phyloP scores from a whole-genome alignment of 108 stramenopile genomes.

The Fistulifera pelliculosa region DNA sequence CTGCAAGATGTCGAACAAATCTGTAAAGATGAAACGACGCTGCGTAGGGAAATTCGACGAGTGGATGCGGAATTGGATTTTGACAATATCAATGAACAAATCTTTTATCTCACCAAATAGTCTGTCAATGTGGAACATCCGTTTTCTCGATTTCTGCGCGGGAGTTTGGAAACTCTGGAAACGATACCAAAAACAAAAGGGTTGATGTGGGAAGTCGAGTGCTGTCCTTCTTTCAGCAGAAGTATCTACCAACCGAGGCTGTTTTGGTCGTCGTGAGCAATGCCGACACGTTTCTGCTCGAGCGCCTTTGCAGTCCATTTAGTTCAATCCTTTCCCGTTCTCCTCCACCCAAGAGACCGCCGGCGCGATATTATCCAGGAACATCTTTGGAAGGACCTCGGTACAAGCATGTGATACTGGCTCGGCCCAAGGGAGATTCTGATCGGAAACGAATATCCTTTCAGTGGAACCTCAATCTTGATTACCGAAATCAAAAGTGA shows the following conservation, averaged over 20 bases:
- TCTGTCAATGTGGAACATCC: slow-evolving; percentile 61
- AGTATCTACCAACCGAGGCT: slow-evolving; percentile 47
- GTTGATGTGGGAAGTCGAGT: slow-evolving; percentile 41
- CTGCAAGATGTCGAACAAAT: slow-evolving; percentile 26
- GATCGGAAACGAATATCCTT: slow-evolving; percentile 47
- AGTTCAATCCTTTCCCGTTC: slow-evolving; percentile 30
- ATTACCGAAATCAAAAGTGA: slow-evolving; percentile 33
- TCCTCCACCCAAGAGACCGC: slow-evolving; percentile 3
- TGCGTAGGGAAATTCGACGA: slow-evolving; percentile 53
- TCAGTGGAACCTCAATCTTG: slow-evolving; percentile 49
- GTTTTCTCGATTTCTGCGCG: slow-evolving; percentile 44
- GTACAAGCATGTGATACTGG: slow-evolving; percentile 7
- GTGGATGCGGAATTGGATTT: slow-evolving; percentile 62
- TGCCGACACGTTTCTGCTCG: slow-evolving; percentile 33
- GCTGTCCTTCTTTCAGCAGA: slow-evolving; percentile 41
- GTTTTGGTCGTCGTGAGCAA: slow-evolving; percentile 58
- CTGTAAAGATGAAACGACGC: slow-evolving; percentile 20
- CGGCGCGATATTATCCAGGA: slow-evolving; percentile 7
- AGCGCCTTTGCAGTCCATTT: slow-evolving; percentile 57
- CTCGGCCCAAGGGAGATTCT: slow-evolving; percentile 11
- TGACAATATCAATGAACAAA: slow-evolving; percentile 26
- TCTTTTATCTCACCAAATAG: slow-evolving; percentile 49
- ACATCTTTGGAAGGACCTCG: slow-evolving; percentile 5
- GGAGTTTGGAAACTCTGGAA: slow-evolving; percentile 51
- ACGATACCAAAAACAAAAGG: slow-evolving; percentile 26